Percentiles rank a stretch among this genome's conserved stretches.
Conservation (phyloP, 2,329 filamentous ascomycete species). For the Cercospora sp. region DNA sequence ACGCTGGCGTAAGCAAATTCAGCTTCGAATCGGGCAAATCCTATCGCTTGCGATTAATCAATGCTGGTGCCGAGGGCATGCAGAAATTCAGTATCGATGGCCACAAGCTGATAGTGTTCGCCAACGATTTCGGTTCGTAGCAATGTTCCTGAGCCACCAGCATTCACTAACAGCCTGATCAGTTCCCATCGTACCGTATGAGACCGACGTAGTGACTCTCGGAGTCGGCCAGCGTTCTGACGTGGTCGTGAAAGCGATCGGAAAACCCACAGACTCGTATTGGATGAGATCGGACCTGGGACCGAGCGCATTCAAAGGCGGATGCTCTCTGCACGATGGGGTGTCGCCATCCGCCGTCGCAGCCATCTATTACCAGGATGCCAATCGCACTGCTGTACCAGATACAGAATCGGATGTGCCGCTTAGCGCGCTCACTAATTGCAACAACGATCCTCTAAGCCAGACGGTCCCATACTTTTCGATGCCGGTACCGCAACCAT, state of each 20-base stretch:
- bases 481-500: constrained; percentile 53
- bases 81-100: constrained; percentile 53
- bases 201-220: constrained; percentile 50
- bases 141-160: not conserved
- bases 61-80: constrained; percentile 45
- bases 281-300: constrained; percentile 49
- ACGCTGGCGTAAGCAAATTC: constrained; percentile 40
- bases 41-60: constrained; percentile 48
- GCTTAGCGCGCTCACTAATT: constrained; percentile 46
- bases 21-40: constrained; percentile 45
- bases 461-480: constrained; percentile 56
- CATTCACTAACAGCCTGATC: not conserved
- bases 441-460: constrained; percentile 59
- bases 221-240: constrained; percentile 58
- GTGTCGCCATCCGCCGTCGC: constrained; percentile 57
- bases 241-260: constrained; percentile 46
- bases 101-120: constrained; percentile 47
- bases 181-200: constrained; percentile 46
- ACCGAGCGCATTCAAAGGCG: constrained; percentile 59
- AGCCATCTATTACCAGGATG: constrained; percentile 65
- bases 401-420: constrained; percentile 53
- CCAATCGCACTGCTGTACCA: constrained; percentile 48
- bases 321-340: constrained; percentile 31
- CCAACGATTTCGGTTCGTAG: constrained; percentile 41
- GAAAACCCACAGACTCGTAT: constrained; percentile 34